Percentiles rank a stretch among this genome's conserved stretches.
phyloP scores from a whole-genome alignment of 1,284 basidiomycete species.

The Trichosporon asahii region DNA sequence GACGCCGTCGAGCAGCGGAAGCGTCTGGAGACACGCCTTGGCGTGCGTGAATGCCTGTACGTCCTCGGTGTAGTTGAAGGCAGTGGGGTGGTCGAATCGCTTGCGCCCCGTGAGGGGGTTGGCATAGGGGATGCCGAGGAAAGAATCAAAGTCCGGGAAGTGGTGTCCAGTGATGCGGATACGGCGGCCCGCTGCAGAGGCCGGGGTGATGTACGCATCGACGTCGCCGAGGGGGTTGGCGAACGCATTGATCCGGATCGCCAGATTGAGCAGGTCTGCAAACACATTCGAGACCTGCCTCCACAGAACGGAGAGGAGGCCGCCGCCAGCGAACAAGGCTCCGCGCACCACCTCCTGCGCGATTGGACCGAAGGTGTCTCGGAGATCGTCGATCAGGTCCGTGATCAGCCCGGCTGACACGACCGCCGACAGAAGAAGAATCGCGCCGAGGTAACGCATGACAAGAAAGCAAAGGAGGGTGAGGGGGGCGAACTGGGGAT shows the following conservation, averaged over 20 bases:
- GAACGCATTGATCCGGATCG: background rate
- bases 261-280: background rate
- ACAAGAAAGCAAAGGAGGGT: background rate
- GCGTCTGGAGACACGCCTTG: slow-evolving; percentile 33
- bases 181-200: background rate
- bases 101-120: background rate
- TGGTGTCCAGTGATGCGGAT: background rate
- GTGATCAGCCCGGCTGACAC: background rate
- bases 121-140: slow-evolving; percentile 11
- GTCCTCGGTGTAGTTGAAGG: slow-evolving; percentile 28
- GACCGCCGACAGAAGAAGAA: background rate
- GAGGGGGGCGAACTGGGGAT: background rate
- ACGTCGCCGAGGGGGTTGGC: background rate
- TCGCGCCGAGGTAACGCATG: background rate
- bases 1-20: slow-evolving; percentile 12
- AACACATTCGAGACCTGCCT: background rate
- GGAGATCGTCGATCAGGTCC: background rate
- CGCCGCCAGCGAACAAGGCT: background rate
- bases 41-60: slow-evolving; percentile 32
- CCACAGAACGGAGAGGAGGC: background rate
- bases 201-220: background rate
- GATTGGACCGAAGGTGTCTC: background rate
- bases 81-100: slow-evolving; percentile 51
- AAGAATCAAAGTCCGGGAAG: slow-evolving; percentile 2
- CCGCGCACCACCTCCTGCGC: background rate